Percentiles rank a stretch among this genome's conserved stretches.
phyloP scores from a whole-genome alignment of 148 eudicot species.

The Hydrangea macrophylla region DNA sequence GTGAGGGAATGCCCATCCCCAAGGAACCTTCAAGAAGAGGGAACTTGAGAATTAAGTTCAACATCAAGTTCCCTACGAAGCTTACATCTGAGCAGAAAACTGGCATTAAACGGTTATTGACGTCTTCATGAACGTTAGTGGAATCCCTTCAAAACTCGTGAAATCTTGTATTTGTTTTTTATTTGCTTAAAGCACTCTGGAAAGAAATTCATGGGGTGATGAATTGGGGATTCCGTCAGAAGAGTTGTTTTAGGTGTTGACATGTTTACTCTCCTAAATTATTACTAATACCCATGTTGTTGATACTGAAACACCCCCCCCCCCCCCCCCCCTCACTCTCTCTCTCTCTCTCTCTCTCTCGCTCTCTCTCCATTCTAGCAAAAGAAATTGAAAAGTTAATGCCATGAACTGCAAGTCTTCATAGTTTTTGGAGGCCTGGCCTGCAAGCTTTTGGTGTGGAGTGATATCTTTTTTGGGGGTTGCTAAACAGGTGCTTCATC shows the following conservation, averaged over 20 bases:
- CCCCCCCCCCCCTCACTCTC: too few species aligned
- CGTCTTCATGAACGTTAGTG: constrained; percentile 30
- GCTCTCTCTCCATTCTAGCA: too few species aligned
- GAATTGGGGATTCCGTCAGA: constrained; percentile 2
- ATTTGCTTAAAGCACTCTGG: constrained; percentile 18
- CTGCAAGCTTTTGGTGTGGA: background rate
- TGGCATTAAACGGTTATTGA: constrained; percentile 55
- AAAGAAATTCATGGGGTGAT: constrained; percentile 17
- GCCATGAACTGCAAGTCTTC: background rate
- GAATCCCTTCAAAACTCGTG: constrained; percentile 25
- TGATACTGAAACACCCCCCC: too few species aligned
- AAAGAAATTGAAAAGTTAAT: background rate
- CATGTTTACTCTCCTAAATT: background rate
- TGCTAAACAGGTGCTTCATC: too few species aligned
- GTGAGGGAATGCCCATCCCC: constrained; percentile 76
- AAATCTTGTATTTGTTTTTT: constrained; percentile 16
- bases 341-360: too few species aligned
- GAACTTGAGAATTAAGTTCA: constrained; percentile 62
- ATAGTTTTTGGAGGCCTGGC: background rate
- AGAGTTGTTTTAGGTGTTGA: background rate
- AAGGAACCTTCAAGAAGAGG: constrained; percentile 68
- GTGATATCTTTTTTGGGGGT: background rate
- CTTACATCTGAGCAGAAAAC: constrained; percentile 71
- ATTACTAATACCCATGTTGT: background rate
- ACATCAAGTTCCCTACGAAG: constrained; percentile 66